phyloP scores from a whole-genome alignment of 768 basidiomycete species.

The Neoboletus brunneissimus region DNA sequence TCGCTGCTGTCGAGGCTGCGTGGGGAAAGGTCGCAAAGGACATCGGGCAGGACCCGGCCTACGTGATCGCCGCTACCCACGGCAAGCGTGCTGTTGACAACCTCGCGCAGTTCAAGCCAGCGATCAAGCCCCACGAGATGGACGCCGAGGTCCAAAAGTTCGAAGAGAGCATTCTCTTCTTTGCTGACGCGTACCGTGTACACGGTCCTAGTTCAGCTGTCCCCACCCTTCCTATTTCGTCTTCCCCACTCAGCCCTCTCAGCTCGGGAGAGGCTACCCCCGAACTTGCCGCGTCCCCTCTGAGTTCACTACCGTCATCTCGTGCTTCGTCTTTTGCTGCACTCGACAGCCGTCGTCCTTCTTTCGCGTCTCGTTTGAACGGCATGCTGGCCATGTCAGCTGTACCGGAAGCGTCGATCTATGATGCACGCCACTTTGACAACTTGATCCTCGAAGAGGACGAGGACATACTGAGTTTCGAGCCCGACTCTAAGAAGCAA shows the following conservation, averaged over 20 bases:
- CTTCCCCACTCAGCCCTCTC: slow-evolving; percentile 16
- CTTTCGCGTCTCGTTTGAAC: slow-evolving; percentile 43
- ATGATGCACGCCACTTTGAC: slow-evolving; percentile 24
- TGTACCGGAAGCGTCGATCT: slow-evolving; percentile 30
- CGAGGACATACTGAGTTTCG: slow-evolving; percentile 31
- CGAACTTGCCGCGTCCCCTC: slow-evolving; percentile 35
- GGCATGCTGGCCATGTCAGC: slow-evolving; percentile 38
- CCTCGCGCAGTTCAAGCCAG: slow-evolving; percentile 57
- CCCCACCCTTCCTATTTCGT: slow-evolving; percentile 19
- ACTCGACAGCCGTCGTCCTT: slow-evolving; percentile 41
- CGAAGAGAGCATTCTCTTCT: slow-evolving; percentile 63
- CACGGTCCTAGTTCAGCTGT: slow-evolving; percentile 40
- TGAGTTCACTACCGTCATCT: slow-evolving; percentile 41
- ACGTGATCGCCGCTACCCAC: slow-evolving; percentile 74
- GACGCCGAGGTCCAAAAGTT: slow-evolving; percentile 57
- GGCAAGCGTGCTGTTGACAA: slow-evolving; percentile 78
- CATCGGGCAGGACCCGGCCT: slow-evolving; percentile 62
- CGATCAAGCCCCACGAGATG: slow-evolving; percentile 54
- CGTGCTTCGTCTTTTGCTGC: slow-evolving; percentile 41
- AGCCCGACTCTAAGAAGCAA: slow-evolving; percentile 30
- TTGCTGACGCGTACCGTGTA: slow-evolving; percentile 55
- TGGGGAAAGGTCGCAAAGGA: slow-evolving; percentile 72
- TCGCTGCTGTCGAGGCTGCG: slow-evolving; percentile 69
- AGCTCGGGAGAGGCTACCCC: slow-evolving; percentile 42
- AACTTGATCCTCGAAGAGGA: slow-evolving; percentile 36